A percentile compares a stretch with the other conserved stretches of the same genome.
These are phyloP conservation scores for Bondarzewia mesenterica DNA, from an alignment of 1,284 basidiomycete species.

Conservation along the genomic window DNA sequence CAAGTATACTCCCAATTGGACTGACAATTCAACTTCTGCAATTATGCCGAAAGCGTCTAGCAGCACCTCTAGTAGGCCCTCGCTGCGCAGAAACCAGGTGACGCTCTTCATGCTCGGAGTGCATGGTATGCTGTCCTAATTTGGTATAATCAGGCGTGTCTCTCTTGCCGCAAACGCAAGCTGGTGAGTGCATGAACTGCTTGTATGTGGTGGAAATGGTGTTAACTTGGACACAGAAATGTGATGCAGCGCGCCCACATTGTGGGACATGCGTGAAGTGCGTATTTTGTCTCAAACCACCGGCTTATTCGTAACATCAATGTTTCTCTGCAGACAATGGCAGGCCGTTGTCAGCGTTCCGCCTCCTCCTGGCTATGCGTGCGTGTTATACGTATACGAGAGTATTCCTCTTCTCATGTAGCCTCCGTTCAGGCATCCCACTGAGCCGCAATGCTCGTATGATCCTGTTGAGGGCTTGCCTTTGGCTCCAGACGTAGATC, in stretches of 20 bases:
- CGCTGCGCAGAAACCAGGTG: slow-evolving; percentile 74
- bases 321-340: slow-evolving; percentile 47
- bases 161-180: slow-evolving; percentile 73
- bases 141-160: slow-evolving; percentile 49
- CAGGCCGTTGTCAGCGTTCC: slow-evolving; percentile 71
- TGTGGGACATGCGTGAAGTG: slow-evolving; percentile 78
- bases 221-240: slow-evolving; percentile 46
- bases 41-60: slow-evolving; percentile 57
- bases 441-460: slow-evolving; percentile 73
- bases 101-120: slow-evolving; percentile 1
- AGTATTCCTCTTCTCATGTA: not conserved
- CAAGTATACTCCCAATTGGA: slow-evolving; percentile 2
- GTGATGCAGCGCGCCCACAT: slow-evolving; percentile 73
- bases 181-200: slow-evolving; percentile 40
- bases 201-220: slow-evolving; percentile 6
- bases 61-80: slow-evolving; percentile 38
- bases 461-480: slow-evolving; percentile 75
- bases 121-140: slow-evolving; percentile 5
- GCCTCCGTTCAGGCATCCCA: slow-evolving; percentile 52
- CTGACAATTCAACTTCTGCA: not conserved
- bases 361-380: slow-evolving; percentile 73
- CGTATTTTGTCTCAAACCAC: slow-evolving; percentile 19
- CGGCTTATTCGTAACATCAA: not conserved
- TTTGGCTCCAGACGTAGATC: slow-evolving; percentile 66
- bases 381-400: slow-evolving; percentile 21